Conservation (phyloP, 164 flowering plant genomes). For the Piper betle region DNA sequence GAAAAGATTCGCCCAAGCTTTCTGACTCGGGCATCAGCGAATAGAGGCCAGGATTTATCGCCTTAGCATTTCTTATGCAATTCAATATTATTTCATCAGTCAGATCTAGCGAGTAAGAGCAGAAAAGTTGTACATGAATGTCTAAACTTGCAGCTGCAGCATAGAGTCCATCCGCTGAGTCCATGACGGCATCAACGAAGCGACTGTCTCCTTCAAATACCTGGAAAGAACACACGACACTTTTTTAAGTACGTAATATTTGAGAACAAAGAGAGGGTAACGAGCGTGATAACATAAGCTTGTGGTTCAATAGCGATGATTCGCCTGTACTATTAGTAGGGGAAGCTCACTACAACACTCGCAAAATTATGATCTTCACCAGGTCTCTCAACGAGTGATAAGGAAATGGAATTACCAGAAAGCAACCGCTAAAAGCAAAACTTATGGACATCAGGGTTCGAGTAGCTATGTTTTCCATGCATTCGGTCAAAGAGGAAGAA, state of each 20-base stretch:
- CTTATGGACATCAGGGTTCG: slow-evolving; percentile 66
- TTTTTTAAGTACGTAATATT: not conserved
- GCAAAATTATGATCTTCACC: not conserved
- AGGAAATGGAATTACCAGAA: slow-evolving; percentile 46
- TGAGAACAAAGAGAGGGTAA: too few relatives aligned
- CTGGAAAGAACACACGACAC: slow-evolving; percentile 21
- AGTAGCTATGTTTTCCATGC: slow-evolving; percentile 69
- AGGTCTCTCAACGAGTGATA: too few relatives aligned
- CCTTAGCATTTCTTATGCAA: slow-evolving; percentile 34
- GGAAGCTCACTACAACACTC: not conserved
- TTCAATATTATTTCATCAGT: slow-evolving; percentile 74
- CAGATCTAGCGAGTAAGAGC: slow-evolving; percentile 56
- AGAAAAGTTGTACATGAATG: slow-evolving; percentile 66
- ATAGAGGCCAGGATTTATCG: slow-evolving; percentile 27
- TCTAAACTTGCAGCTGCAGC: slow-evolving; percentile 90
- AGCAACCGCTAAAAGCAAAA: slow-evolving; percentile 68
- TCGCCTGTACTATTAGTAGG: too few relatives aligned
- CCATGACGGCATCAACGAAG: slow-evolving; percentile 55
- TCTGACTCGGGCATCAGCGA: slow-evolving; percentile 80
- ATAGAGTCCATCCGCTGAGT: slow-evolving; percentile 82
- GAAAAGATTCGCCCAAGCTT: slow-evolving; percentile 85
- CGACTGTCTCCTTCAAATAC: slow-evolving; percentile 75
- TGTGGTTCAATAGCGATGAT: too few relatives aligned
- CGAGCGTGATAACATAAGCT: too few relatives aligned
- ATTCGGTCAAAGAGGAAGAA: slow-evolving; percentile 37